These are phyloP conservation scores for Pholiota microspora DNA, from an alignment of 768 basidiomycete genomes.

Conservation along the genomic window DNA sequence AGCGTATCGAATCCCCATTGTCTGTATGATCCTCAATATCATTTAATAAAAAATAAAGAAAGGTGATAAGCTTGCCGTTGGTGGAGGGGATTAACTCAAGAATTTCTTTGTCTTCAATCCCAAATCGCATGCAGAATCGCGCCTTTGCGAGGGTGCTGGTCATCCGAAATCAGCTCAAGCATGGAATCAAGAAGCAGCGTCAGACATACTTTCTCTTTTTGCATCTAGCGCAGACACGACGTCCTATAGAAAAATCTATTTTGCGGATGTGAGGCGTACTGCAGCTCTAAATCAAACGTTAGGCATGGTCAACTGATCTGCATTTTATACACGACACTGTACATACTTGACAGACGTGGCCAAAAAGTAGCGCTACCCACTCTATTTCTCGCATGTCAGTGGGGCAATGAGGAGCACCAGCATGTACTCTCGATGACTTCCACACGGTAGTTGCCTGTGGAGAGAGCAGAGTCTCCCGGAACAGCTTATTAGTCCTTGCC, in stretches of 20 bases:
- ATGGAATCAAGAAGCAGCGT: background rate
- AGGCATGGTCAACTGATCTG: background rate
- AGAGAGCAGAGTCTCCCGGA: slow-evolving; percentile 20
- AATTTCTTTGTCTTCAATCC: slow-evolving; percentile 21
- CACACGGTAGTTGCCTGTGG: slow-evolving; percentile 21
- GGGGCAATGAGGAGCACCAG: slow-evolving; percentile 20
- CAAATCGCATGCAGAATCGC: slow-evolving; percentile 23
- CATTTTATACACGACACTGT: background rate
- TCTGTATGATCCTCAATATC: no score
- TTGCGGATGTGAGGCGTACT: background rate
- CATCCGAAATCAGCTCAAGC: background rate
- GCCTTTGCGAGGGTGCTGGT: slow-evolving; percentile 22
- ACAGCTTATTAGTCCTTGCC: slow-evolving; percentile 19
- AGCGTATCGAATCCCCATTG: background rate
- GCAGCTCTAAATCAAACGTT: slow-evolving; percentile 2
- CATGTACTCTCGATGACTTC: slow-evolving; percentile 18
- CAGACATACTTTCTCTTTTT: slow-evolving; percentile 3
- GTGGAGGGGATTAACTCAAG: slow-evolving; percentile 30
- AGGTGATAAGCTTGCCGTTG: slow-evolving; percentile 17
- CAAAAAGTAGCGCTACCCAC: slow-evolving; percentile 28
- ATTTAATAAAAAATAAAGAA: no score
- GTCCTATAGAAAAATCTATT: slow-evolving; percentile 10
- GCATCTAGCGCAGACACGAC: slow-evolving; percentile 10
- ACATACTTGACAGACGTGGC: slow-evolving; percentile 22
- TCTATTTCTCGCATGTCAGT: slow-evolving; percentile 22